Percentiles rank a stretch among this genome's conserved stretches.
Evolutionary conservation across 1,284 basidiomycete species (phyloP).

Genomic region (Microbotryum violaceum): DNA sequence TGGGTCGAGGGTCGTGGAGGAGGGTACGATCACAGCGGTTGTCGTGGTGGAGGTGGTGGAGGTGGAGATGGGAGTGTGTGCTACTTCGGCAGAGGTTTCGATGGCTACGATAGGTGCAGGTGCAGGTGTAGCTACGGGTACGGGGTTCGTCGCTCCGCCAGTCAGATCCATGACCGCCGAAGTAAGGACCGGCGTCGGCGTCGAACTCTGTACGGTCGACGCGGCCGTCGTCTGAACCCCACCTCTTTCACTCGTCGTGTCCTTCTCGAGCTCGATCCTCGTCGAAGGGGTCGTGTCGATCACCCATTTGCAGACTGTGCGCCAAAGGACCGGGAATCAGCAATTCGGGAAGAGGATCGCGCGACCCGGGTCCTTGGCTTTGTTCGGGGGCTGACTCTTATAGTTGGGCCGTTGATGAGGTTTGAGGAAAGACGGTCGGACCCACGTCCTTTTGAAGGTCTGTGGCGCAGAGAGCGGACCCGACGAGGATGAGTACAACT

Average conservation of each 20-base stretch:
- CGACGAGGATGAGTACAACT: background rate
- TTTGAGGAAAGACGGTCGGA: slow-evolving; percentile 21
- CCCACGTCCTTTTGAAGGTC: slow-evolving; percentile 29
- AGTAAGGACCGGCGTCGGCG: background rate
- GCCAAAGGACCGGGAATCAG: background rate
- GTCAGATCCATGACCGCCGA: background rate
- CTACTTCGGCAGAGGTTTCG: too few relatives aligned
- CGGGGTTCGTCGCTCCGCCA: background rate
- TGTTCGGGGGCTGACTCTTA: slow-evolving; percentile 4
- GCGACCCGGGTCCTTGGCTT: background rate
- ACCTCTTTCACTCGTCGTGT: background rate
- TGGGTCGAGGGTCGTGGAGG: slow-evolving; percentile 1
- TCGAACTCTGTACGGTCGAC: slow-evolving; percentile 14
- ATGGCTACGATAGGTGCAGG: background rate
- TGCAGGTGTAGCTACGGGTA: background rate
- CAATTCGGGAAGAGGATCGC: background rate
- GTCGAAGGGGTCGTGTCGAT: slow-evolving; percentile 11
- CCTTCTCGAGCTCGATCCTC: background rate
- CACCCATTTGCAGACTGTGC: slow-evolving; percentile 25
- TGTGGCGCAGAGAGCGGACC: background rate
- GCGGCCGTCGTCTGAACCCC: background rate
- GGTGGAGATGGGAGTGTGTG: background rate
- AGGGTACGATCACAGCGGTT: too few relatives aligned
- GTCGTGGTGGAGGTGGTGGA: background rate
- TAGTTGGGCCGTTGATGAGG: slow-evolving; percentile 20